Evolutionary conservation across 345 rosid genomes (phyloP).

Genomic region (Draba incana): DNA sequence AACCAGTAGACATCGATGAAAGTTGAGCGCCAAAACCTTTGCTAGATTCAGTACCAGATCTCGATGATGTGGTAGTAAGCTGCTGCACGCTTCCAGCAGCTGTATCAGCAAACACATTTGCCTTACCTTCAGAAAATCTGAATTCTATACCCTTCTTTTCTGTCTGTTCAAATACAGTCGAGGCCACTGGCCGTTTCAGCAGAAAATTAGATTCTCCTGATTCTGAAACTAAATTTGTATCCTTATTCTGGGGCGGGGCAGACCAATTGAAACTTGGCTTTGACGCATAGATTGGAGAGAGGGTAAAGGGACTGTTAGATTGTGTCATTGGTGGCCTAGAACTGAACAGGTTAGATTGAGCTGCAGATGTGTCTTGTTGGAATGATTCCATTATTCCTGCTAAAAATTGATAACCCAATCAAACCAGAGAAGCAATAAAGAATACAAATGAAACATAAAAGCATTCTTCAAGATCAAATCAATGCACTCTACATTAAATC

Average conservation of each 20-base stretch:
- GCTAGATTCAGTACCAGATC: slow-evolving; percentile 36
- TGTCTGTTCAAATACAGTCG: slow-evolving; percentile 37
- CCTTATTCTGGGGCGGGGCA: slow-evolving; percentile 37
- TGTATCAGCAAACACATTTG: slow-evolving; percentile 37
- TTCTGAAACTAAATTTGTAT: slow-evolving; percentile 44
- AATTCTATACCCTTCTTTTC: slow-evolving; percentile 47
- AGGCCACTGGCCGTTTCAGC: slow-evolving; percentile 43
- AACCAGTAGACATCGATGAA: slow-evolving; percentile 41
- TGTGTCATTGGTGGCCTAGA: slow-evolving; percentile 43
- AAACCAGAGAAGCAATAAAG: slow-evolving; percentile 9
- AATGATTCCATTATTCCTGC: slow-evolving; percentile 50
- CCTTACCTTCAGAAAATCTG: slow-evolving; percentile 40
- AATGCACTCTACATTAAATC: slow-evolving; percentile 25
- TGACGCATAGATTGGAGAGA: slow-evolving; percentile 46
- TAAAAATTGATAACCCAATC: slow-evolving; percentile 26
- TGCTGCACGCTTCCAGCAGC: slow-evolving; percentile 33
- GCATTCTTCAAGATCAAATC: slow-evolving; percentile 15
- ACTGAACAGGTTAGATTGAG: slow-evolving; percentile 47
- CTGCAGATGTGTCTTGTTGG: slow-evolving; percentile 46
- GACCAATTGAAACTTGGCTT: slow-evolving; percentile 42
- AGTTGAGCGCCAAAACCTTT: slow-evolving; percentile 43
- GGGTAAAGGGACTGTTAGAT: slow-evolving; percentile 39
- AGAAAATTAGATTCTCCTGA: slow-evolving; percentile 45
- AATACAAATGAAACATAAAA: slow-evolving; percentile 23
- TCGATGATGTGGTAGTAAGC: slow-evolving; percentile 10